Evolutionary conservation across 441 rosid genomes (phyloP), one percentile per base, ranked within the genome.

Genomic region (Syzygium malaccense): DNA sequence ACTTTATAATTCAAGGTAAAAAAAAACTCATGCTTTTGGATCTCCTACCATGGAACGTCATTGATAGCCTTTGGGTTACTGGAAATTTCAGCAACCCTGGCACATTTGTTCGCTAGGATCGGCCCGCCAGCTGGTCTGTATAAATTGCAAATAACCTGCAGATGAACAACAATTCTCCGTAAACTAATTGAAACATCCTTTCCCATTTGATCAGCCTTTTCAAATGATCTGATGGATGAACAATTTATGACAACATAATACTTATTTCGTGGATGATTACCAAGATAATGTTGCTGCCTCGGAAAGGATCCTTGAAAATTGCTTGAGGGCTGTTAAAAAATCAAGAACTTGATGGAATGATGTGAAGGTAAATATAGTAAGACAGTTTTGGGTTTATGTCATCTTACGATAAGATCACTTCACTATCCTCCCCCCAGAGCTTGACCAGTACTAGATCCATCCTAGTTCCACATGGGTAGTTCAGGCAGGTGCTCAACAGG

Each of bases 221-320:
- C 6, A 18, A 0, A 85, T 51, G 37, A 84, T 45, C 37, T 1
- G 25, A 84, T 20, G 7, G 4, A 62, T n/a, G 33, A 2, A 62
- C 2, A 62, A n/a, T 3, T 3, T 15, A 14, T 62, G 19, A n/a
- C 19, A 62, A 30, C 71, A 62, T 14, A 62, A 62, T 62, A 62
- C 33, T 62, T 62, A 1, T 62, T 62, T 62, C 37, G 0, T 58
- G 57, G 79, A 90, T 49, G 89, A 95, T 90, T 92, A 96, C 99
- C 98, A 94, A 92, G 88, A 98, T 98, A 90, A 96, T 94, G 91
- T 97, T 96, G 33, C 98, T 98, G 14, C 98, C 96, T n/a, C 98
- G 95, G 91, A 97, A 98, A 85, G 98, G 98, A 88, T 97, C 98
- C 94, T 94, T 96, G 87, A 94, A 97, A 85, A 96, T 96, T 89